Base-by-base conservation (phyloP, 192 early-diverging fungal species). In the Haplosporangium gracile region DNA sequence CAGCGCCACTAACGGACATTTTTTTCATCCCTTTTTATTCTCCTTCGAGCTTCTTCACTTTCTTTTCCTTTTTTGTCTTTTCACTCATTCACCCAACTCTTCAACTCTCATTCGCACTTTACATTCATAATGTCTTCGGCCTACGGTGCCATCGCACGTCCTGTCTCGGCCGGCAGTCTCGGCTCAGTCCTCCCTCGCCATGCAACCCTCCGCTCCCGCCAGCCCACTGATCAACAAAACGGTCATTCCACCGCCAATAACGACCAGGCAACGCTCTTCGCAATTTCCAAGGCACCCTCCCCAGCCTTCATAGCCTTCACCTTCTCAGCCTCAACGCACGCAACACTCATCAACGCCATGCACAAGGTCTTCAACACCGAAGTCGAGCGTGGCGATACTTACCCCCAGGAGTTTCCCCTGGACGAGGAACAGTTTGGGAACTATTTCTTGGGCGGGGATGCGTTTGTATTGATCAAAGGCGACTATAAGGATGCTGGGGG, bases 331-430 rank as follows among this genome's bases (percentile, higher is more conserved):
- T 26, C n/a, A 7, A 49, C 34, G 18, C 84, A 81, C 40, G 26
- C 42, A 4, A 38, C 79, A 24, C 39, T 90, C 22, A 72, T 93
- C 36, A 43, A 74, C 24, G 75, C 81, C 68, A 86, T 94, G 68
- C 90, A 90, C 29, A 32, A 76, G 22, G 73, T 95, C 24, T 91
- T 96, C 75, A 96, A 95, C 73, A 70, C 75, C 5, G 93, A 94
- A 69, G 91, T 96, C 38, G 88, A 89, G 38, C 80, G 80, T n/a
- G 95, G 95, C 20, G 92, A 92, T 55, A 95, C 94, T 20, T 96
- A 96, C 72, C 95, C 95, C 24, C 93, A 94, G 75, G 94, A 94
- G 83, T 79, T 84, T 60, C 20, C 36, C 22, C 68, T 93, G 60
- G 78, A 80, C 51, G 57, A 71, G 18, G 71, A 82, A 18, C 88